Evolutionary conservation across 164 flowering plant species (phyloP), one percentile per base, ranked within the genome.

Genomic region (Liquidambar formosana): DNA sequence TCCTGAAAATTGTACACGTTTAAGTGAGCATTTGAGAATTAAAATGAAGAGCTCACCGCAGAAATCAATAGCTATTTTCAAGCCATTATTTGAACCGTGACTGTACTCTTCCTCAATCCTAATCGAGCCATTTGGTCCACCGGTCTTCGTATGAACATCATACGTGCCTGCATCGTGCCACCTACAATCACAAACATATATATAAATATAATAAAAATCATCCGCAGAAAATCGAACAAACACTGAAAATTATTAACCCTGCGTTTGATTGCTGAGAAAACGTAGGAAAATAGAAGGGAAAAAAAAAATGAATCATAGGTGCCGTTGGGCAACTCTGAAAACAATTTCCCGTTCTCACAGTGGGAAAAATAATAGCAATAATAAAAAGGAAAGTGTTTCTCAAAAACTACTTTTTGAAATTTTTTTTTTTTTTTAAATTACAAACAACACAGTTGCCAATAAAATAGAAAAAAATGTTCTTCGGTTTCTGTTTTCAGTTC

Each of bases 161-260:
- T 88, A 95, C 14, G 99, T 93, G 10, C 98, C 98, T 1, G 99
- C 98, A 75, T 93, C 99, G 59, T 93, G 99, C 99, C 98, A 95
- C 76, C 99, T 96, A 68, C 69, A 78, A 48, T 28, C 25, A 66
- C 10, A 38, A 13, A 4, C 60, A 41, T 33, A 2, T 2, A 2
- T 2, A 33, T 2, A 33, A 33, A 33, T 33, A 33, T 2, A 33
- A 33, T 33, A 33, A 33, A 33, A 54, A 19, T 10, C 8, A n/a
- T 54, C 25, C 25, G 6, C 5, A 54, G 14, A 49, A 1, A 10
- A 33, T 11, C 18, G 12, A 52, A 23, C 33, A 53, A 64, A 64
- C 53, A 33, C 16, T 4, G 5, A 10, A 49, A 28, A 33, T 2
- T 33, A 5, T 16, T 49, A 16, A 49, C 53, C n/a, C n/a, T 49